These are phyloP conservation scores for Penicillium steckii DNA, from an alignment of 495 filamentous ascomycete species.

Conservation along the genomic window DNA sequence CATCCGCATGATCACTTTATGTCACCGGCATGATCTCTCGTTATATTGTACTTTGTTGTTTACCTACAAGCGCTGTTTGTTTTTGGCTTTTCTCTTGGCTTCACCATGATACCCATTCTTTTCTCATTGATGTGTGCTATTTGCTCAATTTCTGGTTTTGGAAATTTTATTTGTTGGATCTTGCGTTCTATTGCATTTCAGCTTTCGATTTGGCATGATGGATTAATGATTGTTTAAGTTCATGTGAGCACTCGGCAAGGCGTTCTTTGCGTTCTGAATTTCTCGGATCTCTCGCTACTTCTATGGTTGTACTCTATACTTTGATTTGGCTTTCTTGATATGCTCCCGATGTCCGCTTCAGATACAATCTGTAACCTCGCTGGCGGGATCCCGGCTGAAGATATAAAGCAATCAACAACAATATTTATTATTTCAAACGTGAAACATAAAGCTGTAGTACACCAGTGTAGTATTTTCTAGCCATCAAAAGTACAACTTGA, in stretches of 20 bases:
- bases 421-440: neutral
- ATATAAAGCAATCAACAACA: neutral
- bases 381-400: neutral
- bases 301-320: neutral
- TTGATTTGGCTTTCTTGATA: neutral
- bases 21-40: neutral
- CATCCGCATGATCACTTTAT: neutral
- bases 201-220: neutral
- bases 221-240: neutral
- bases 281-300: neutral
- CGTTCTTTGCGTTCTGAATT: neutral
- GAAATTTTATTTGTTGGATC: neutral
- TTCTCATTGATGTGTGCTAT: neutral
- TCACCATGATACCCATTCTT: conserved; percentile 20
- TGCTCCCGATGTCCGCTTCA: neutral
- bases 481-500: neutral
- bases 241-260: neutral
- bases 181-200: neutral
- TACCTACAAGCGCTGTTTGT: conserved; percentile 7
- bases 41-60: neutral
- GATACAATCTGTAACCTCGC: neutral
- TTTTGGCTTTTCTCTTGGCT: neutral
- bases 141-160: neutral
- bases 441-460: too few species aligned
- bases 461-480: too few species aligned